A percentile compares a stretch with the other conserved stretches of the same genome.
phyloP scores from a whole-genome alignment of 2,329 filamentous ascomycete genomes.

The Diaporthe amygdali region DNA sequence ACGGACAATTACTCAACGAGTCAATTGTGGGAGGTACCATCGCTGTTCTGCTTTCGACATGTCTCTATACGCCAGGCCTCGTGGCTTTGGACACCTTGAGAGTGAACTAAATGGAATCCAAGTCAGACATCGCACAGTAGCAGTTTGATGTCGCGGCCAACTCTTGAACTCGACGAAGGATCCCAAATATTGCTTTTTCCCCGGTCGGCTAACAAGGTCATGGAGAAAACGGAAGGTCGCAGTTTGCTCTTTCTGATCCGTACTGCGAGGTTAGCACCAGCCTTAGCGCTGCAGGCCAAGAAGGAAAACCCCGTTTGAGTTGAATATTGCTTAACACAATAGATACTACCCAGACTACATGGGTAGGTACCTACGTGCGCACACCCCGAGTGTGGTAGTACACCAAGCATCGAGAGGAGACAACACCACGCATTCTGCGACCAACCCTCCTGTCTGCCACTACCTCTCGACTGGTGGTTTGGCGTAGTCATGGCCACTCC shows the following conservation, averaged over 20 bases:
- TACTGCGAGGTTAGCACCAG: not conserved
- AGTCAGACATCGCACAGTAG: not conserved
- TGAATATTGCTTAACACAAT: not conserved
- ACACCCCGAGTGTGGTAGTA: not conserved
- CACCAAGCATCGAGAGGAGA: not conserved
- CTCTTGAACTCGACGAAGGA: not conserved
- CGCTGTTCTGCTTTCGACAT: not conserved
- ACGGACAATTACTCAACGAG: too few species aligned
- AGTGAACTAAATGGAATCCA: not conserved
- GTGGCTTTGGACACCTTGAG: too few species aligned
- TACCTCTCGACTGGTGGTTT: not conserved
- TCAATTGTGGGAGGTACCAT: not conserved
- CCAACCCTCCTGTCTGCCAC: not conserved
- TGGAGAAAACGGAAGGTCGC: not conserved
- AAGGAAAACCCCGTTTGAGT: not conserved
- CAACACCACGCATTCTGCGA: not conserved
- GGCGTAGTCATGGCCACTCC: not conserved
- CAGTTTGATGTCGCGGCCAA: not conserved
- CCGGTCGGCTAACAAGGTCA: not conserved
- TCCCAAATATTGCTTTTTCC: not conserved
- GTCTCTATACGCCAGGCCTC: not conserved
- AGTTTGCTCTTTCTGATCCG: not conserved
- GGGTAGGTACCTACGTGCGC: not conserved
- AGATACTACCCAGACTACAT: not conserved
- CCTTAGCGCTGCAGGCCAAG: slow-evolving; percentile 5